Base-by-base conservation (phyloP, 331 rosid genomes). In the Rhamnella rubrinervis region DNA sequence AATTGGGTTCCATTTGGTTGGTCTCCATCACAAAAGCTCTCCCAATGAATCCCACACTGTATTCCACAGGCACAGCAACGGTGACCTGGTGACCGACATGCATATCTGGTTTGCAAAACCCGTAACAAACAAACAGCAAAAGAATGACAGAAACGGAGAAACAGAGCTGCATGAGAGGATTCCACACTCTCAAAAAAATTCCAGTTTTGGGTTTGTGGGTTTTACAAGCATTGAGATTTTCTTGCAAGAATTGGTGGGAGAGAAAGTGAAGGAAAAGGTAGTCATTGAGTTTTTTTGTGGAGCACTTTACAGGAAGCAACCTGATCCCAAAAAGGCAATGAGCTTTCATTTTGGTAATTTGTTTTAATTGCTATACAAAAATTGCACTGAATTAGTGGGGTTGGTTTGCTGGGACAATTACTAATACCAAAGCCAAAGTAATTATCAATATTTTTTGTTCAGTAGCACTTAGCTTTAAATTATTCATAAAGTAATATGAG, bases 11-110 rank as follows among this genome's bases (percentile, higher is more conserved):
- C 20, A 31, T 73, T 44, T 64, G 80, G 28, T 80, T 71, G 2
- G 81, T 72, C 68, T 87, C 80, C 41, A 89, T 63, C 25, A 91
- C 62, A 77, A 81, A 81, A 61, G 85, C 98, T 60, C 86, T 82
- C 50, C 89, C 98, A 53, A 39, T 71, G 81, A 88, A 90, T 59
- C 86, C 86, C 63, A 53, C 16, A 12, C 41, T 77, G 77, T 84
- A 83, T 28, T 65, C 85, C 71, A 19, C 59, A 13, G 97, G 97
- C 65, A 87, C 93, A 25, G 63, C 80, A 55, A 91, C 20, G 66
- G 76, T 66, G 47, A 95, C 55, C 6, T 74, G 75, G 81, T 87
- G 59, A 14, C 87, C 91, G 63, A 78, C 9, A 16, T 31, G 78
- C 63, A 87, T 77, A n/a, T 75, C 83, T 6, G 95, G 49, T 26